Evolutionary conservation across 2,329 filamentous ascomycete genomes (phyloP), one percentile per base, ranked within the genome.

Genomic region (Aspergillus intermedius): DNA sequence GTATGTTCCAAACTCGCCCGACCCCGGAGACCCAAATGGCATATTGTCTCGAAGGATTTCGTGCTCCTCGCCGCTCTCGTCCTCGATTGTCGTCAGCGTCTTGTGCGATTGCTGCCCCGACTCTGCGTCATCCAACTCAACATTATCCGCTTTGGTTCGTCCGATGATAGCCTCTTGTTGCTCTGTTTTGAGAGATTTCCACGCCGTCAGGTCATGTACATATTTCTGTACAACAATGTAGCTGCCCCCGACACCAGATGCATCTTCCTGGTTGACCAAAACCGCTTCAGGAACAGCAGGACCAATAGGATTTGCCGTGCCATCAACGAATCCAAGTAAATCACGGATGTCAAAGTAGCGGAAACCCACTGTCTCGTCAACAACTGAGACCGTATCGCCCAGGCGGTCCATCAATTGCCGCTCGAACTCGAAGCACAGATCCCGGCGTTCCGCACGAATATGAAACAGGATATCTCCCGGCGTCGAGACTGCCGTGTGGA

Each of bases 181-280:
- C 54, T 81, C 78, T 0, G 73, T 72, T 0, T 68, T 60, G 0
- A 82, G 68, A 0, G 44, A 23, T 2, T 63, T 63, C 79, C 79
- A 82, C 0, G 54, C 64, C 9, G 63, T 63, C 34, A 82, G 57
- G 54, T 81, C 65, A 57, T 81, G 78, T 8, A 79, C 54, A 55
- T 82, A 82, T 54, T 82, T 82, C 54, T 82, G 79, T 1, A 81
- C 70, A 1, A 82, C 78, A 25, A 82, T 65, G 50, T 82, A 82
- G 60, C 78, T 81, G 1, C 79, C 79, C 1, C 77, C 77, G 1
- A 60, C 49, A 2, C 60, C 46, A n/a, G 74, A 63, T 25, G 76
- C 72, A 40, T 74, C 59, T 62, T 37, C 66, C 15, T 52, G 65
- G 1, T 67, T 58, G 8, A 80, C 60, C 1, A 81, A 60, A 2